Percentiles rank a stretch among this genome's conserved stretches.
Evolutionary conservation across 768 basidiomycete genomes (phyloP).

Genomic region (Polyporus arcularius): DNA sequence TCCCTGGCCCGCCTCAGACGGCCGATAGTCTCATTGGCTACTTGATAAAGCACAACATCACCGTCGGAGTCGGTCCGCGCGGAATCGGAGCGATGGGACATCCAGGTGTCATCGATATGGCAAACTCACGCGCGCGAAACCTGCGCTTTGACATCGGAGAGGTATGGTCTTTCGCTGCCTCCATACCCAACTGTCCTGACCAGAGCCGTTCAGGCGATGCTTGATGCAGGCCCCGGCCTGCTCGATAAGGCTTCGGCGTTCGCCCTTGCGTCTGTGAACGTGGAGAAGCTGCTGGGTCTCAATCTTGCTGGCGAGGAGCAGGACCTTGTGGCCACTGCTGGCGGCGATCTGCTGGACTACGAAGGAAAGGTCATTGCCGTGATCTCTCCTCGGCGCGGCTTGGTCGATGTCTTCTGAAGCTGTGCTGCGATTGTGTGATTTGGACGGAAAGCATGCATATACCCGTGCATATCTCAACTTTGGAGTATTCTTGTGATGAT

Average conservation of each 20-base stretch:
- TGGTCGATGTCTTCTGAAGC: slow-evolving; percentile 31
- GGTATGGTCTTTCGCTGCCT: slow-evolving; percentile 33
- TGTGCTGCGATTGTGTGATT: too few relatives aligned
- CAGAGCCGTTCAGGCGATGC: background rate
- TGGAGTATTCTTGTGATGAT: too few relatives aligned
- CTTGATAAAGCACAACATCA: slow-evolving; percentile 62
- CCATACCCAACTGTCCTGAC: background rate
- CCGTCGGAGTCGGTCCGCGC: slow-evolving; percentile 52
- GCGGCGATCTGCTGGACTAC: slow-evolving; percentile 37
- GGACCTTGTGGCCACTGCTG: slow-evolving; percentile 34
- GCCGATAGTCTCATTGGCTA: slow-evolving; percentile 50
- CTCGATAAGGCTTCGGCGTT: slow-evolving; percentile 45
- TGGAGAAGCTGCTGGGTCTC: slow-evolving; percentile 53
- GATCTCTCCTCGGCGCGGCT: slow-evolving; percentile 31
- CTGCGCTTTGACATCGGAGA: slow-evolving; percentile 41
- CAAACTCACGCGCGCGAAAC: slow-evolving; percentile 31
- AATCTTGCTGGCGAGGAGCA: slow-evolving; percentile 24
- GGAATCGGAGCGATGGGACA: slow-evolving; percentile 23
- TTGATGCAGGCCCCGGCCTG: slow-evolving; percentile 13
- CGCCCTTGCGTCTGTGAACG: slow-evolving; percentile 52
- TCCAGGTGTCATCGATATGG: slow-evolving; percentile 10
- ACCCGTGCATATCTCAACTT: too few relatives aligned
- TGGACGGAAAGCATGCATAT: too few relatives aligned
- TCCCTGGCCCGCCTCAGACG: slow-evolving; percentile 71
- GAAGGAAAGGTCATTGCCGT: slow-evolving; percentile 38